Evolutionary conservation across 179 eudicot genomes (phyloP).

Genomic region (Spinacia oleracea): DNA sequence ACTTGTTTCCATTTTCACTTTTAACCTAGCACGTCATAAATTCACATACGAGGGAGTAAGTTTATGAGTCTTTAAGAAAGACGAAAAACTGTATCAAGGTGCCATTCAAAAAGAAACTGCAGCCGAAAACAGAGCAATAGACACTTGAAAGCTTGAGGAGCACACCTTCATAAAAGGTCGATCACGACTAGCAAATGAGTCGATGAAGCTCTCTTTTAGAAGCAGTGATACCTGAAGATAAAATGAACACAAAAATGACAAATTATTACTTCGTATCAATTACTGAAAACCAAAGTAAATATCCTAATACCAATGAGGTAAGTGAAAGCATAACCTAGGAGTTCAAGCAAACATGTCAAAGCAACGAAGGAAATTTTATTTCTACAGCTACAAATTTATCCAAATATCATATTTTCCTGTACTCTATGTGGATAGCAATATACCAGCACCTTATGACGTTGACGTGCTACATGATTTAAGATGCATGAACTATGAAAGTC

Average conservation of each 20-base stretch:
- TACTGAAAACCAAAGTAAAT: background rate
- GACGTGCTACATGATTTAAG: background rate
- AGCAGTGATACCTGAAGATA: constrained; percentile 80
- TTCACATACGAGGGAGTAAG: background rate
- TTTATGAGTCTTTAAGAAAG: background rate
- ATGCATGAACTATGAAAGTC: background rate
- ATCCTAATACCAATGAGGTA: background rate
- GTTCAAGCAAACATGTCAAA: constrained; percentile 7
- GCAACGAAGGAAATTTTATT: background rate
- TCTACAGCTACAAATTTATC: background rate
- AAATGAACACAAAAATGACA: constrained; percentile 7
- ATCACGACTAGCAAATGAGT: constrained; percentile 75
- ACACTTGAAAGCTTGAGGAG: constrained; percentile 12
- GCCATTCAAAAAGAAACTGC: background rate
- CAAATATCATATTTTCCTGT: background rate
- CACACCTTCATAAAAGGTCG: constrained; percentile 92
- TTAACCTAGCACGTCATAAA: background rate
- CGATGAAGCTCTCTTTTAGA: constrained; percentile 91
- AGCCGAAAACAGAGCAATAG: background rate
- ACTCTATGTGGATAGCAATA: background rate
- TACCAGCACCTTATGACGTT: background rate
- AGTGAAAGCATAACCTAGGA: background rate
- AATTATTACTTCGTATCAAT: background rate
- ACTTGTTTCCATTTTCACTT: background rate
- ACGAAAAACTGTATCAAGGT: background rate